These are phyloP conservation scores for Sordariomycetes sp. DNA, from an alignment of 2,329 filamentous ascomycete genomes.

Conservation along the genomic window DNA sequence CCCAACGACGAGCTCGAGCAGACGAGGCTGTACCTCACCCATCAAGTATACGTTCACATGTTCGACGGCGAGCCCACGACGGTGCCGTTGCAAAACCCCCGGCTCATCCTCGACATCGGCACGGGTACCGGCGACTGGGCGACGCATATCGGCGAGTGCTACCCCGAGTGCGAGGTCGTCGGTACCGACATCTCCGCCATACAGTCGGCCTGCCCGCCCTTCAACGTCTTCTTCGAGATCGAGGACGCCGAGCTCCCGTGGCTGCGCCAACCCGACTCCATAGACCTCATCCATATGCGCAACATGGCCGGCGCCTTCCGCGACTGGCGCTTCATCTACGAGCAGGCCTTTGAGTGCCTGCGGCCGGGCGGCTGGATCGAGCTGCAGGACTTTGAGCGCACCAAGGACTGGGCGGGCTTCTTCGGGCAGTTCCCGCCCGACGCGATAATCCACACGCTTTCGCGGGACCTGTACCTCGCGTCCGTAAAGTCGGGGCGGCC, in stretches of 20 bases:
- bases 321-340: slow-evolving; percentile 45
- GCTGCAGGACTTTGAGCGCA: slow-evolving; percentile 40
- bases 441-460: slow-evolving; percentile 31
- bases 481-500: slow-evolving; percentile 32
- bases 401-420: slow-evolving; percentile 18
- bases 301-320: slow-evolving; percentile 44
- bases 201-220: slow-evolving; percentile 42
- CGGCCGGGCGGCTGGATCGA: slow-evolving; percentile 49
- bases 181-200: slow-evolving; percentile 50
- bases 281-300: slow-evolving; percentile 47
- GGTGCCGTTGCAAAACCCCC: slow-evolving; percentile 26
- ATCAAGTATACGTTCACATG: slow-evolving; percentile 49
- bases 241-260: slow-evolving; percentile 49
- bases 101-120: slow-evolving; percentile 43
- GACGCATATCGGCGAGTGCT: slow-evolving; percentile 41
- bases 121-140: slow-evolving; percentile 45
- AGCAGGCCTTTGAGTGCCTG: slow-evolving; percentile 38
- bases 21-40: slow-evolving; percentile 48
- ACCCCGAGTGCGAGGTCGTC: slow-evolving; percentile 43
- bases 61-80: slow-evolving; percentile 33
- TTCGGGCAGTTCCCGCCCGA: slow-evolving; percentile 27
- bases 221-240: slow-evolving; percentile 49
- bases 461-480: slow-evolving; percentile 29
- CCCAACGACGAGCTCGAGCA: slow-evolving; percentile 58
- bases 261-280: slow-evolving; percentile 38